phyloP scores from a whole-genome alignment of 108 stramenopile genomes.

The Fragilariopsis cylindrus region DNA sequence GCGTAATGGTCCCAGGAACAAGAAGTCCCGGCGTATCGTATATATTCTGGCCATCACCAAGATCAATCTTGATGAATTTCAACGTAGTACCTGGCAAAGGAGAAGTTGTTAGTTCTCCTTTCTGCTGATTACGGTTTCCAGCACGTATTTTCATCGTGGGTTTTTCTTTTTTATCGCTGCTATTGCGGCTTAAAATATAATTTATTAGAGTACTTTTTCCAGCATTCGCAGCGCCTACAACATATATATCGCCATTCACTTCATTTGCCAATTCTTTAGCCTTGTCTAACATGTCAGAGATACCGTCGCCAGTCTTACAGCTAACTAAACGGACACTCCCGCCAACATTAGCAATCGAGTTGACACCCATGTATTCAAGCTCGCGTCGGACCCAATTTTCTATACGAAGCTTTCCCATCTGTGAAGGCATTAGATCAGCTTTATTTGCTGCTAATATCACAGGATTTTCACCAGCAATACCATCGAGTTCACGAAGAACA shows the following conservation, averaged over 20 bases:
- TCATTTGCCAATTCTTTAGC: conserved; percentile 70
- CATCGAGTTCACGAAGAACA: conserved; percentile 83
- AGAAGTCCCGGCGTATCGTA: conserved; percentile 91
- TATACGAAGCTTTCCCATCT: conserved; percentile 79
- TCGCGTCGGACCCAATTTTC: conserved; percentile 92
- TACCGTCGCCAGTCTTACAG: conserved; percentile 85
- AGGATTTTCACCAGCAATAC: conserved; percentile 88
- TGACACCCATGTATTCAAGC: conserved; percentile 77
- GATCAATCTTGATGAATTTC: conserved; percentile 85
- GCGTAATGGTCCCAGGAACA: conserved; percentile 81
- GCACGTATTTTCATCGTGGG: conserved; percentile 47
- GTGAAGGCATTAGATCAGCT: conserved; percentile 78
- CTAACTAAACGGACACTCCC: conserved; percentile 84
- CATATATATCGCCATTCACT: conserved; percentile 83
- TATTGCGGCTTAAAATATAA: conserved; percentile 57
- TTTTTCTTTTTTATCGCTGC: conserved; percentile 26
- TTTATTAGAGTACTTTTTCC: conserved; percentile 89
- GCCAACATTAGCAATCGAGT: conserved; percentile 84
- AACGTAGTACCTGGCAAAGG: conserved; percentile 90
- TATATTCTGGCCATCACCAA: conserved; percentile 65
- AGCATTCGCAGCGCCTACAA: conserved; percentile 90
- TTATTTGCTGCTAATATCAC: conserved; percentile 92
- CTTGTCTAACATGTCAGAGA: conserved; percentile 76
- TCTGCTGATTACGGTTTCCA: conserved; percentile 72
- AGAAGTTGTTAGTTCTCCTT: conserved; percentile 80